A percentile compares a stretch with the other conserved stretches of the same genome.
Conservation (phyloP, 257 asterid species). For the Cruciata laevipes region DNA sequence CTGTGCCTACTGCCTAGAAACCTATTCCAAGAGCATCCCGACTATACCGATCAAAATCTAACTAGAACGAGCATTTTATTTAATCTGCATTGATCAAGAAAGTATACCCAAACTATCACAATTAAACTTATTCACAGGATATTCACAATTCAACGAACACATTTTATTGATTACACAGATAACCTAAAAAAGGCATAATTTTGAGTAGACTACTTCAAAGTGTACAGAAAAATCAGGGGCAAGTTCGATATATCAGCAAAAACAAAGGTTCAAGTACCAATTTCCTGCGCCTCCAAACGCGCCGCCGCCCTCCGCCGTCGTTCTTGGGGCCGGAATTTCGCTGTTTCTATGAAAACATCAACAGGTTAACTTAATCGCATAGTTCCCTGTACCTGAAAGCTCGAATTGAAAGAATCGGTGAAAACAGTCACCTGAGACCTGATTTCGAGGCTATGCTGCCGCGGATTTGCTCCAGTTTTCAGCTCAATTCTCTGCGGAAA, state of each 20-base stretch:
- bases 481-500: constrained; percentile 48
- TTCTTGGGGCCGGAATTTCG: constrained; percentile 33
- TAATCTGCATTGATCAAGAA: background rate
- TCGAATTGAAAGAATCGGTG: background rate
- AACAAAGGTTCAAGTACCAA: constrained; percentile 36
- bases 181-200: background rate
- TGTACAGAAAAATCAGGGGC: background rate
- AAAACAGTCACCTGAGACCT: constrained; percentile 42
- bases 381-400: background rate
- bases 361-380: background rate
- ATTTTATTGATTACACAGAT: background rate
- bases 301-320: constrained; percentile 45
- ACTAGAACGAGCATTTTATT: background rate
- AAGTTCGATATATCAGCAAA: background rate
- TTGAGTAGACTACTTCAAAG: background rate
- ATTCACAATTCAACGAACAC: background rate
- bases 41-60: background rate
- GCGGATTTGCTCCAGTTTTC: constrained; percentile 25
- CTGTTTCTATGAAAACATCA: constrained; percentile 27
- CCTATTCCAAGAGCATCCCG: background rate
- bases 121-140: too few species aligned
- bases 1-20: too few species aligned
- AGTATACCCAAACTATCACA: background rate
- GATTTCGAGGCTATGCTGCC: constrained; percentile 25
- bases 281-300: constrained; percentile 78